A percentile compares a stretch with the other conserved stretches of the same genome.
These are phyloP conservation scores for Aspergillus pseudotamarii DNA, from an alignment of 2,329 filamentous ascomycete species.

Conservation along the genomic window DNA sequence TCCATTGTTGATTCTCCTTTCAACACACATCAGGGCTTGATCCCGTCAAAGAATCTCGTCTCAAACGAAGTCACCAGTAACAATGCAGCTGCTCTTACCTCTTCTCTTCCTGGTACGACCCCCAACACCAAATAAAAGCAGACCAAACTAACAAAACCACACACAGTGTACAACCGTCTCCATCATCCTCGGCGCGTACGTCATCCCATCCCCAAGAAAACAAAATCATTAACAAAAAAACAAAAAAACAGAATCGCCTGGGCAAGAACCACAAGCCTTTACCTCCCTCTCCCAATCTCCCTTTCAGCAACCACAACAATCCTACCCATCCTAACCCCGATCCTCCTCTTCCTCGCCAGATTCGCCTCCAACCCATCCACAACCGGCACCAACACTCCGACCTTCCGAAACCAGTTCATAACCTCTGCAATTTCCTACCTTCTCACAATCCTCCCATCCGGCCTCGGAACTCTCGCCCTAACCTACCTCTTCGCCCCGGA, in stretches of 20 bases:
- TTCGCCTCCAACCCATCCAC: not conserved
- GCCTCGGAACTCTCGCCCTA: conserved; percentile 33
- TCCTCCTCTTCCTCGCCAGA: conserved; percentile 15
- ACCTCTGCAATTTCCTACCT: conserved; percentile 18
- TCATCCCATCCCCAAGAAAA: not conserved
- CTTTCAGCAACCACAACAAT: conserved; percentile 27
- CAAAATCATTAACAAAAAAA: not conserved
- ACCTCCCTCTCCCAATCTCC: conserved; percentile 30
- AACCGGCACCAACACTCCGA: not conserved
- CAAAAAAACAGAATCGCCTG: conserved; percentile 22
- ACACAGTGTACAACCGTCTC: not conserved
- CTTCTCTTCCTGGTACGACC: not conserved
- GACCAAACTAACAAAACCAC: not conserved
- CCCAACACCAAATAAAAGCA: not conserved
- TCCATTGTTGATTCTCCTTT: not conserved
- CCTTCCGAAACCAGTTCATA: not conserved
- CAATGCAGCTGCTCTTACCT: not conserved
- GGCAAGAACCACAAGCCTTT: conserved; percentile 24
- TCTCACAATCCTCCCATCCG: conserved; percentile 30
- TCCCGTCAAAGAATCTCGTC: not conserved
- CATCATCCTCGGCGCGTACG: conserved; percentile 24
- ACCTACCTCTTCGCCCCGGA: conserved; percentile 32
- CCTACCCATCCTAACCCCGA: conserved; percentile 15
- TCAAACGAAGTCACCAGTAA: not conserved
- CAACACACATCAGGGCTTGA: not conserved